phyloP scores from a whole-genome alignment of 371 early-diverging fungal species.

The Mucor velutinosus region DNA sequence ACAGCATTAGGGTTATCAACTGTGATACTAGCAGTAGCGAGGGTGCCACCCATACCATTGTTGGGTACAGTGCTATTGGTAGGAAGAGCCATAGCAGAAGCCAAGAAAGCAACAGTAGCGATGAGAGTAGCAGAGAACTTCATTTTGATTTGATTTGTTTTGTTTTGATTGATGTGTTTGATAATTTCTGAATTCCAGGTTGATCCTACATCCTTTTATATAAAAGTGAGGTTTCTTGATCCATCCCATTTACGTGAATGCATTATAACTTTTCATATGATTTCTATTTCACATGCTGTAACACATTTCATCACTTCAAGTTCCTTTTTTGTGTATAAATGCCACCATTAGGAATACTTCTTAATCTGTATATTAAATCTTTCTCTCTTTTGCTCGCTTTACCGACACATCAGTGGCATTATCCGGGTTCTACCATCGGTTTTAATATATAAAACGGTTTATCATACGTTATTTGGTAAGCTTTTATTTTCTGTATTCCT shows the following conservation, averaged over 20 bases:
- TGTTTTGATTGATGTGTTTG: not conserved
- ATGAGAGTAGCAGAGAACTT: not conserved
- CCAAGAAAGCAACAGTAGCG: not conserved
- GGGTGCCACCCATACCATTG: slow-evolving; percentile 11
- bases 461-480: not conserved
- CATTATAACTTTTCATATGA: not conserved
- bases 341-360: not conserved
- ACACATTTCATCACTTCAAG: not conserved
- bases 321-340: not conserved
- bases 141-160: not conserved
- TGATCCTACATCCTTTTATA: not conserved
- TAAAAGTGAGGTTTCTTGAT: not conserved
- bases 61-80: slow-evolving; percentile 1
- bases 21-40: slow-evolving; percentile 16
- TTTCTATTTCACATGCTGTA: not conserved
- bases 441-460: not conserved
- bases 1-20: not conserved
- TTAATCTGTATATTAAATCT: not conserved
- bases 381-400: not conserved
- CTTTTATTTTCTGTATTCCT: not conserved
- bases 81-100: not conserved
- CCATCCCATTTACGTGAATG: not conserved
- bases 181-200: not conserved
- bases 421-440: not conserved
- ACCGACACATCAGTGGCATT: not conserved